Conservation (phyloP, 441 rosid genomes). For the Erysimum pusillum region DNA sequence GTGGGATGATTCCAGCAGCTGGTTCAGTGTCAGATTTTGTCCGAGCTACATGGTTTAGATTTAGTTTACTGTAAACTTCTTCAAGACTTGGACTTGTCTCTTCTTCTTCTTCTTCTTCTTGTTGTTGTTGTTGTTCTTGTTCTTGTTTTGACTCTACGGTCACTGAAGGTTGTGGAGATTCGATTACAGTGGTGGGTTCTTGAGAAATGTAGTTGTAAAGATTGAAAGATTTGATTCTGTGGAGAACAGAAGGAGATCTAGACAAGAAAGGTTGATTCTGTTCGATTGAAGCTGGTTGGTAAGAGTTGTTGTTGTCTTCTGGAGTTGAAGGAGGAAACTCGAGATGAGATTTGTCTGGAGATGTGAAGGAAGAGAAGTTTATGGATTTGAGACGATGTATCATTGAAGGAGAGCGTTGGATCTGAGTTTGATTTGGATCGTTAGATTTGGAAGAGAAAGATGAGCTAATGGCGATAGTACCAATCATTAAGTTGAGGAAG, state of each 20-base stretch:
- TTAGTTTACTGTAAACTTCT: slow-evolving; percentile 61
- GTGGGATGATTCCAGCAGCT: slow-evolving; percentile 57
- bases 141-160: slow-evolving; percentile 18
- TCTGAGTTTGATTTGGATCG: slow-evolving; percentile 45
- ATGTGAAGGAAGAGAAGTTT: slow-evolving; percentile 60
- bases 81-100: slow-evolving; percentile 56
- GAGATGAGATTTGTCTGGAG: slow-evolving; percentile 49
- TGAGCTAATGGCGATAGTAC: slow-evolving; percentile 71
- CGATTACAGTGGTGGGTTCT: slow-evolving; percentile 47
- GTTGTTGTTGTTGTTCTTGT: slow-evolving; percentile 3
- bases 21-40: slow-evolving; percentile 74
- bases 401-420: slow-evolving; percentile 72
- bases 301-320: slow-evolving; percentile 39
- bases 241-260: slow-evolving; percentile 77
- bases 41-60: slow-evolving; percentile 53
- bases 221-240: slow-evolving; percentile 70
- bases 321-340: slow-evolving; percentile 38
- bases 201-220: slow-evolving; percentile 62
- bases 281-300: slow-evolving; percentile 40
- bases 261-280: slow-evolving; percentile 46
- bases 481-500: slow-evolving; percentile 84
- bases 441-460: slow-evolving; percentile 54
- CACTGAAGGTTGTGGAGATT: slow-evolving; percentile 32
- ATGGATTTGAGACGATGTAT: slow-evolving; percentile 76
- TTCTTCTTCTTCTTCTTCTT: slow-evolving; percentile 37